Base-by-base conservation (phyloP, 2,329 filamentous ascomycete genomes). In the Xylariaceae sp. region DNA sequence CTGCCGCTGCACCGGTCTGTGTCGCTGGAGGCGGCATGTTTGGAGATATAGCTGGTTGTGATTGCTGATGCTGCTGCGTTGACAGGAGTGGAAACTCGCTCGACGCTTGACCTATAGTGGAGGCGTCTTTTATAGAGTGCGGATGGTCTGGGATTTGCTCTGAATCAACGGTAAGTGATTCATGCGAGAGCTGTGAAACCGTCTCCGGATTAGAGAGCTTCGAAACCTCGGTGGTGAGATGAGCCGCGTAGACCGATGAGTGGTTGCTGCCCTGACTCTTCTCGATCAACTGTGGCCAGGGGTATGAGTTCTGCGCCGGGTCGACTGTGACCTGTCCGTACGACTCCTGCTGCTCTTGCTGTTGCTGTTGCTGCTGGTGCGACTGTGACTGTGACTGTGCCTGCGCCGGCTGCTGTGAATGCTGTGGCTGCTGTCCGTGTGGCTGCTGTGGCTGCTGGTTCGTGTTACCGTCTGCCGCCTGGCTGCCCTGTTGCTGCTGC, bases 181-280 rank as follows among this genome's bases (percentile, higher is more conserved):
- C 85, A 76, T 82, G 79, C 69, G 85, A 87, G 65, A 84, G 70
- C 71, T 86, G 83, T 5, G 84, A 87, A 44, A 84, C 72, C 4
- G 83, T 85, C 71, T 87, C 84, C 34, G 82, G 74, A 67, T 84
- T 86, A 58, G 75, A 75, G 44, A 73, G 74, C 63, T 78, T 76
- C 44, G 74, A 62, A 52, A 57, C 66, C 53, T 68, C 64, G 37
- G 69, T 71, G 61, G 68, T 66, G 52, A 73, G 66, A 45, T 72
- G 70, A 15, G 64, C 64, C 44, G 59, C 60, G 57, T 72, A 72
- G 18, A 67, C 56, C 6, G 68, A 66, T 8, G 67, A 67, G 18
- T 64, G 66, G 56, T 64, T 67, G 56, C 63, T 65, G 52, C 58
- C 59, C 56, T 72, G 73, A 17, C 71, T 69, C 55, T 70, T 66